Conservation (phyloP, 2,329 filamentous ascomycete genomes). For the Microdochium paspali region DNA sequence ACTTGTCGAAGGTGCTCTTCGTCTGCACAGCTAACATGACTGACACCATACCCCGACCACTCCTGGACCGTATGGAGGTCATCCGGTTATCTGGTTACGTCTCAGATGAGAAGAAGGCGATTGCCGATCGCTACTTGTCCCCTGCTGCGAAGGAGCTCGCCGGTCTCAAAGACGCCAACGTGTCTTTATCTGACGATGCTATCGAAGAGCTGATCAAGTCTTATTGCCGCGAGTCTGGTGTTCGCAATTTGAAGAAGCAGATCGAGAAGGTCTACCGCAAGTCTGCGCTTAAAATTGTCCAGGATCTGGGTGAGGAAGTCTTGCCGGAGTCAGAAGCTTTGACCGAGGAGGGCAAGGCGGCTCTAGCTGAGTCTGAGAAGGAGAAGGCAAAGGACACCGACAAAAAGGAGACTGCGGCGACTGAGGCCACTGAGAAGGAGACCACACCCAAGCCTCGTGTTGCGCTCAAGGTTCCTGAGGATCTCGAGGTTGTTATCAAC, state of each 20-base stretch:
- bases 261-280: conserved; percentile 99
- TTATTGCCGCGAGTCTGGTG: conserved; percentile 94
- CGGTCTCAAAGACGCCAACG: conserved; percentile 81
- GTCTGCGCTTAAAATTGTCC: conserved; percentile 92
- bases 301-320: conserved; percentile 80
- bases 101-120: conserved; percentile 97
- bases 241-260: conserved; percentile 97
- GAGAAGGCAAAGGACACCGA: conserved; percentile 46
- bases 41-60: conserved; percentile 88
- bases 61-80: conserved; percentile 95
- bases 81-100: conserved; percentile 96
- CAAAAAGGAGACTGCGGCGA: conserved; percentile 14
- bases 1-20: conserved; percentile 94
- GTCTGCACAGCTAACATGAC: conserved; percentile 99
- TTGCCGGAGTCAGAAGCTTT: conserved; percentile 73
- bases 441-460: conserved; percentile 63
- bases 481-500: conserved; percentile 75
- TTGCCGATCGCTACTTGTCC: conserved; percentile 85
- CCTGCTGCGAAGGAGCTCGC: conserved; percentile 92
- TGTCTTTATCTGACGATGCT: conserved; percentile 75
- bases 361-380: conserved; percentile 61
- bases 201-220: conserved; percentile 97
- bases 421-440: conserved; percentile 45
- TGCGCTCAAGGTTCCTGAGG: conserved; percentile 74
- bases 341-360: conserved; percentile 77